Evolutionary conservation across 495 filamentous ascomycete species (phyloP).

Genomic region (Aspergillus biplanus): DNA sequence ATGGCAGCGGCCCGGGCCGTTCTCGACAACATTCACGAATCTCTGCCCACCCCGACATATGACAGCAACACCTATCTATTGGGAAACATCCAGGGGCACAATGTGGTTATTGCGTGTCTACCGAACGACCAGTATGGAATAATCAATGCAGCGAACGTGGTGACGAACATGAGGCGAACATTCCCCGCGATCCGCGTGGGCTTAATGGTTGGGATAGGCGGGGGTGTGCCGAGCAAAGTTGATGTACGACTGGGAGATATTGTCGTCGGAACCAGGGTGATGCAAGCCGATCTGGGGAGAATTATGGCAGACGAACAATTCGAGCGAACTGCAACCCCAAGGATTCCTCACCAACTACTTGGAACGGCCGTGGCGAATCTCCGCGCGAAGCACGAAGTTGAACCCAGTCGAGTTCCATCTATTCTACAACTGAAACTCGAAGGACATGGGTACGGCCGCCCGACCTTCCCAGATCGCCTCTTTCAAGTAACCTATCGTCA

Average conservation of each 20-base stretch:
- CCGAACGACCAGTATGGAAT: conserved; percentile 34
- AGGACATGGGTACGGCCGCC: conserved; percentile 15
- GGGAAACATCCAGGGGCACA: conserved; percentile 41
- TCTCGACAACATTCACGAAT: conserved; percentile 36
- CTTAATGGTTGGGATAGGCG: conserved; percentile 38
- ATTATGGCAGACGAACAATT: conserved; percentile 21
- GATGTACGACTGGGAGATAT: conserved; percentile 40
- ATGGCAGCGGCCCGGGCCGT: conserved; percentile 37
- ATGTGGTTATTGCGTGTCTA: conserved; percentile 50
- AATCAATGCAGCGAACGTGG: conserved; percentile 25
- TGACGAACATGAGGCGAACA: conserved; percentile 26
- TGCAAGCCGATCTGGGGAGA: conserved; percentile 50
- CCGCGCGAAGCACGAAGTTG: conserved; percentile 27
- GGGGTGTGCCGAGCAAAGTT: conserved; percentile 30
- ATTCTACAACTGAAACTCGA: conserved; percentile 30
- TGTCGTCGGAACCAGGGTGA: conserved; percentile 41
- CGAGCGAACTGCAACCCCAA: conserved; percentile 17
- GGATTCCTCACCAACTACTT: conserved; percentile 14
- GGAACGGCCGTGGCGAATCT: conserved; percentile 27
- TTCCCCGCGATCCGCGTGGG: conserved; percentile 35
- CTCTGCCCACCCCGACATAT: conserved; percentile 12
- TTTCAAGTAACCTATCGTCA: conserved; percentile 27
- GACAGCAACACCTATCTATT: conserved; percentile 37
- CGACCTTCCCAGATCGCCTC: conserved; percentile 24
- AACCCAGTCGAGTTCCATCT: conserved; percentile 21